Conservation (phyloP, 805 yeast genomes). For the Yamadazyma tumulicola region DNA sequence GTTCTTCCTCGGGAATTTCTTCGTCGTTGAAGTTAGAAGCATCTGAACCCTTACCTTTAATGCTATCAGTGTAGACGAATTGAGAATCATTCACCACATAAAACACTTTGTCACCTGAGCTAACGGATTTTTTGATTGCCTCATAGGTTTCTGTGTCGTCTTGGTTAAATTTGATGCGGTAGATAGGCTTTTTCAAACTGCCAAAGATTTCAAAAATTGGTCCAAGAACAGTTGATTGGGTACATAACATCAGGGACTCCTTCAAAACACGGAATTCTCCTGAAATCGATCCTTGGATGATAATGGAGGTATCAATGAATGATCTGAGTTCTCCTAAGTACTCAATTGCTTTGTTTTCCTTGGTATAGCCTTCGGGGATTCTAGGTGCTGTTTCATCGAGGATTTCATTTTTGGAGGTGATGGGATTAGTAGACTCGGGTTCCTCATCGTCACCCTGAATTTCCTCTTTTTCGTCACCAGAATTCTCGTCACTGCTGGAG, state of each 20-base stretch:
- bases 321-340: slow-evolving; percentile 66
- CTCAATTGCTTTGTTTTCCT: slow-evolving; percentile 64
- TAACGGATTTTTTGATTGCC: slow-evolving; percentile 40
- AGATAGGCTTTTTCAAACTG: slow-evolving; percentile 74
- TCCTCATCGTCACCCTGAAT: slow-evolving; percentile 47
- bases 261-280: slow-evolving; percentile 83
- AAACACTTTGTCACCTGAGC: slow-evolving; percentile 44
- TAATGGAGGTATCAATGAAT: slow-evolving; percentile 66
- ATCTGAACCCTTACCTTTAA: slow-evolving; percentile 83
- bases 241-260: slow-evolving; percentile 77
- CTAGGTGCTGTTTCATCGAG: slow-evolving; percentile 62
- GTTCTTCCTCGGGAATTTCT: slow-evolving; percentile 89
- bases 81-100: slow-evolving; percentile 80
- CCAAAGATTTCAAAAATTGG: slow-evolving; percentile 88
- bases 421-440: slow-evolving; percentile 51
- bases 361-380: slow-evolving; percentile 62
- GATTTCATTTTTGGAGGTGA: slow-evolving; percentile 74
- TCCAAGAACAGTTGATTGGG: slow-evolving; percentile 73
- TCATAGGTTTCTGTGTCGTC: slow-evolving; percentile 48
- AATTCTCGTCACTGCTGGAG: slow-evolving; percentile 16
- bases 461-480: slow-evolving; percentile 21
- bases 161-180: slow-evolving; percentile 59
- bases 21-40: slow-evolving; percentile 95
- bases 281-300: slow-evolving; percentile 68
- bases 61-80: slow-evolving; percentile 70